Base-by-base conservation (phyloP, 352 stramenopile genomes). In the Globisporangium barbulae region DNA sequence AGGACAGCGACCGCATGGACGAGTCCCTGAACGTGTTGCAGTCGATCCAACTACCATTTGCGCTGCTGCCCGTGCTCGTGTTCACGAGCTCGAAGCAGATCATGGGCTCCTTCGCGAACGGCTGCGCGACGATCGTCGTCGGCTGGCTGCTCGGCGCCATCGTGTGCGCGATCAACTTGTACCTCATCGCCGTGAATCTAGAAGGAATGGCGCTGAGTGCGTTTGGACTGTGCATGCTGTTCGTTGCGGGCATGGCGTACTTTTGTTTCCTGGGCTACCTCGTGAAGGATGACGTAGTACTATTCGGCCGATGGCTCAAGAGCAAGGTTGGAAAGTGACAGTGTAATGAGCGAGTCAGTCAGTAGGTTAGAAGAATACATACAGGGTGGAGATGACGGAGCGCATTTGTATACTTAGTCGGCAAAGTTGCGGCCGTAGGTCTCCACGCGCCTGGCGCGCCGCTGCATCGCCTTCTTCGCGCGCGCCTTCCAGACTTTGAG, bases 1-100 rank as follows among this genome's bases (percentile, higher is more conserved):
- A 81, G 30, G 73, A 89, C 44, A 97, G 80, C 56, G 91, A 98
- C 59, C 75, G 78, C 56, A 91, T 98, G 72, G 85, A 96, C 65
- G 89, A 98, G 65, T 74, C 89, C 42, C 79, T 98, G 19, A 98
- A 98, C 56, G 90, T 98, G 33, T 69, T 98, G 35, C 92, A 98
- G 71, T 96, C 83, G 19, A 89, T 98, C 57, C 90, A 97, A 65
- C 75, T 98, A 10, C 93, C 93, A 25, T 98, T 98, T 60, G 92
- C 91, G 13, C 71, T 98, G 50, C 70, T 98, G 2, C 93, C 93
- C 0, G 73, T 98, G 39, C 65, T 98, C 6, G 78, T 91, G 17
- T 96, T 97, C 61, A 96, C 88, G 31, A 91, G 85, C 59, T 88
- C 79, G 15, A 65, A 57, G 49, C 72, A 69, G 12, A 74, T 93